Evolutionary conservation across 106 monocot genomes (phyloP), one percentile per base, ranked within the genome.

Genomic region (Cymbidium sinense): DNA sequence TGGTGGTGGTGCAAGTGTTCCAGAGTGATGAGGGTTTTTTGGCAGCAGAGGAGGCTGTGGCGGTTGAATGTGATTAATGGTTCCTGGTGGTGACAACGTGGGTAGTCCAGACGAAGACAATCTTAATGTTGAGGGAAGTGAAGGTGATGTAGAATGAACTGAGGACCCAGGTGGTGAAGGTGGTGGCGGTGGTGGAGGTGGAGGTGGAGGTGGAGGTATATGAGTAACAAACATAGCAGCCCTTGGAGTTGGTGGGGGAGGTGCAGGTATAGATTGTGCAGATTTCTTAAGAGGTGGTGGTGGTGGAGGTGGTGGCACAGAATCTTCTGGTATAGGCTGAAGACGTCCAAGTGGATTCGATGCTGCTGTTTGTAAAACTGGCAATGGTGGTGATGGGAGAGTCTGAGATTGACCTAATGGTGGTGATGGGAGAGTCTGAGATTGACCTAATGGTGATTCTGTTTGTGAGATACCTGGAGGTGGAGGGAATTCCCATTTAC

Each of bases 1-100:
- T 64, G 78, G 75, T 7, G 83, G 81, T 30, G 77, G 81, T 21
- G 83, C 43, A 41, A 77, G 84, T 34, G 80, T n/a, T n/a, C n/a
- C n/a, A 43, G 41, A 30, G 13, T 62, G 41, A 8, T 7, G 47
- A 19, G 75, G 54, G 2, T 20, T 62, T 34, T 3, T 10, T 72
- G 77, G 28, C 64, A 64, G 51, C 17, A 75, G 41, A 13, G 50
- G 76, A 15, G 78, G 77, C 41, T 72, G 37, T 9, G 79, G 72
- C 41, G 73, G 79, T 30, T 10, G 8, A 23, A 35, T 20, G 30
- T 43, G 25, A 6, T 34, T 6, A 5, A 52, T 31, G 33, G 50
- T 11, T 34, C 47, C 4, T 50, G 70, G 2, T 39, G 35, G n/a
- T n/a, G n/a, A n/a, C n/a, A n/a, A n/a, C n/a, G n/a, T n/a, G 17